Percentiles rank a stretch among this genome's conserved stretches.
Conservation (phyloP, 805 yeast genomes). For the Kazachstania viticola region DNA sequence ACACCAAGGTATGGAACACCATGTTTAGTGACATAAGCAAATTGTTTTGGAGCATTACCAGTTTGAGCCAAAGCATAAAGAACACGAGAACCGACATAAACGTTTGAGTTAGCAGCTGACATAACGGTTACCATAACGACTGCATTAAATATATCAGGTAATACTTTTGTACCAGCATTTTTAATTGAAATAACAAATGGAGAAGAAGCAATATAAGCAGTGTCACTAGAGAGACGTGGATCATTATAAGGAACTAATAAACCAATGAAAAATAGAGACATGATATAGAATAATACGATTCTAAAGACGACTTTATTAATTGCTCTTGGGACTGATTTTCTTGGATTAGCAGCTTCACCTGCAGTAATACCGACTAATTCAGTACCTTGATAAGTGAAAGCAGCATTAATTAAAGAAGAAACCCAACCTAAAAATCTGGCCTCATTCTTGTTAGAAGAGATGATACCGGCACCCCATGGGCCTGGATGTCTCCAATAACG, state of each 20-base stretch:
- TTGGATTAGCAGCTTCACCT: constrained; percentile 42
- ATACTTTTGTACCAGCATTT: constrained; percentile 48
- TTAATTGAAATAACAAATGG: constrained; percentile 60
- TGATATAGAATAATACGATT: constrained; percentile 45
- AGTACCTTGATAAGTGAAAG: constrained; percentile 60
- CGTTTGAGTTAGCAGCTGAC: constrained; percentile 66
- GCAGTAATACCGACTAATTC: constrained; percentile 61
- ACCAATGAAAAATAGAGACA: constrained; percentile 44
- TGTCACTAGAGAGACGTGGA: constrained; percentile 44
- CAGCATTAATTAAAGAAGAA: constrained; percentile 57
- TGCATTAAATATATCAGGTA: constrained; percentile 58
- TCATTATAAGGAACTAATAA: constrained; percentile 63
- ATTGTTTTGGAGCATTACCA: constrained; percentile 41
- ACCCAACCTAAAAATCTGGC: constrained; percentile 44
- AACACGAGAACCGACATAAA: constrained; percentile 55
- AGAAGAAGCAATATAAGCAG: constrained; percentile 33
- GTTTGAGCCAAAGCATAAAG: constrained; percentile 47
- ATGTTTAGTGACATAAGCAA: constrained; percentile 34
- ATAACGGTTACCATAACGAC: constrained; percentile 49
- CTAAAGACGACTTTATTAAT: constrained; percentile 47
- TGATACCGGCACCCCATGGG: constrained; percentile 35
- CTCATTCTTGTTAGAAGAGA: not conserved
- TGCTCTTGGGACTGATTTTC: constrained; percentile 52
- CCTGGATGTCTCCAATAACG: constrained; percentile 43
- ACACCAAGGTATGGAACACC: constrained; percentile 55